Conservation (phyloP, 2,329 filamentous ascomycete genomes). For the Ophiostoma tasmaniense region DNA sequence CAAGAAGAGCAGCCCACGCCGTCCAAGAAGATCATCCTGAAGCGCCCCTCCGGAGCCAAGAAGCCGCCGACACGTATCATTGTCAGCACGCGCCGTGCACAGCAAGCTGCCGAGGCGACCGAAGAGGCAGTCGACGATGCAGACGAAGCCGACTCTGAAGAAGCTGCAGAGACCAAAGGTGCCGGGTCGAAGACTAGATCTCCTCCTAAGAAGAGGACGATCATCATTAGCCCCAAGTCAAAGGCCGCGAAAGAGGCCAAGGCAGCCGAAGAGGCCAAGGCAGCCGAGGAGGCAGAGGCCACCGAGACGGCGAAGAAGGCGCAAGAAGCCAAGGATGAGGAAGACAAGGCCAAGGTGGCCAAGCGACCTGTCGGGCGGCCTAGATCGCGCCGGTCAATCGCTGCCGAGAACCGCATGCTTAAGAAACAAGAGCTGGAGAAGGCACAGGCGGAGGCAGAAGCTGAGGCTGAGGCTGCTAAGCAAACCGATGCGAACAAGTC, state of each 20-base stretch:
- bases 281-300: neutral
- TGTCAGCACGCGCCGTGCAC: constrained; percentile 18
- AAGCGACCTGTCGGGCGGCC: constrained; percentile 18
- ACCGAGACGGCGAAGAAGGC: constrained; percentile 1
- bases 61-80: constrained; percentile 20
- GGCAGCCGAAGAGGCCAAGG: neutral
- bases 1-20: constrained; percentile 14
- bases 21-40: constrained; percentile 40
- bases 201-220: constrained; percentile 7
- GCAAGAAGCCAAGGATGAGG: neutral
- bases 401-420: constrained; percentile 16
- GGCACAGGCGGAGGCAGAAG: neutral
- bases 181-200: neutral
- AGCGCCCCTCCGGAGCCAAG: constrained; percentile 28
- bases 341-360: neutral
- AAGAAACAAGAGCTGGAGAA: constrained; percentile 14
- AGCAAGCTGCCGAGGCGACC: constrained; percentile 21
- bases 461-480: neutral
- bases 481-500: neutral
- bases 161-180: neutral
- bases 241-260: neutral
- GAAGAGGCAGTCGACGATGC: neutral
- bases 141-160: neutral
- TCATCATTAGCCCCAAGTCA: constrained; percentile 10
- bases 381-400: constrained; percentile 14